phyloP scores from a whole-genome alignment of 1,139 yeast species.

The Blastobotrys ciferrii region DNA sequence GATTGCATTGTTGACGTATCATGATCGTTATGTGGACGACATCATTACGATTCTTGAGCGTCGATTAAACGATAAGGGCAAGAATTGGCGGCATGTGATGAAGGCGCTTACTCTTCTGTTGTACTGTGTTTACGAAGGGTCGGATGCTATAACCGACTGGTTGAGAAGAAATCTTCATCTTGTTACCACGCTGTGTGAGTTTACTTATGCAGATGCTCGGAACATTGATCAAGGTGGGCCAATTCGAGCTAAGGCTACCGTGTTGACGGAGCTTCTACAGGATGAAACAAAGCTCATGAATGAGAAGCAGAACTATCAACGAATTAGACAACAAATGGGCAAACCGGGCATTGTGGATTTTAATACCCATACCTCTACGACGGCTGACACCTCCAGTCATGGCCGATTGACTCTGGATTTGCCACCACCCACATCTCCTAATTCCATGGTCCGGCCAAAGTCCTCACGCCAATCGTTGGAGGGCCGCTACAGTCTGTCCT shows the following conservation, averaged over 20 bases:
- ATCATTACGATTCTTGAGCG: slow-evolving; percentile 93
- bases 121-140: slow-evolving; percentile 80
- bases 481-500: slow-evolving; percentile 22
- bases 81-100: slow-evolving; percentile 96
- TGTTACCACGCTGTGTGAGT: slow-evolving; percentile 66
- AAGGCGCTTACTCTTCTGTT: slow-evolving; percentile 86
- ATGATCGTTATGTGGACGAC: slow-evolving; percentile 71
- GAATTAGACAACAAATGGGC: slow-evolving; percentile 35
- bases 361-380: neutral
- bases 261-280: slow-evolving; percentile 30
- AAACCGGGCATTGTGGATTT: slow-evolving; percentile 33
- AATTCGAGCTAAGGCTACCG: slow-evolving; percentile 34
- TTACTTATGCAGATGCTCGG: slow-evolving; percentile 33
- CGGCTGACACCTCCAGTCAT: neutral
- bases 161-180: slow-evolving; percentile 74
- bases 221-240: slow-evolving; percentile 35
- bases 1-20: slow-evolving; percentile 71
- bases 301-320: slow-evolving; percentile 33
- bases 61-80: slow-evolving; percentile 91
- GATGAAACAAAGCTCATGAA: slow-evolving; percentile 31
- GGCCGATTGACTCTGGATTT: slow-evolving; percentile 20
- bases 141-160: slow-evolving; percentile 87
- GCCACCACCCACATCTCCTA: slow-evolving; percentile 3
- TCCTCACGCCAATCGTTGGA: slow-evolving; percentile 7
- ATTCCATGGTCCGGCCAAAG: slow-evolving; percentile 5